Evolutionary conservation across 2,329 filamentous ascomycete genomes (phyloP).

Genomic region (Thelonectria discophora): DNA sequence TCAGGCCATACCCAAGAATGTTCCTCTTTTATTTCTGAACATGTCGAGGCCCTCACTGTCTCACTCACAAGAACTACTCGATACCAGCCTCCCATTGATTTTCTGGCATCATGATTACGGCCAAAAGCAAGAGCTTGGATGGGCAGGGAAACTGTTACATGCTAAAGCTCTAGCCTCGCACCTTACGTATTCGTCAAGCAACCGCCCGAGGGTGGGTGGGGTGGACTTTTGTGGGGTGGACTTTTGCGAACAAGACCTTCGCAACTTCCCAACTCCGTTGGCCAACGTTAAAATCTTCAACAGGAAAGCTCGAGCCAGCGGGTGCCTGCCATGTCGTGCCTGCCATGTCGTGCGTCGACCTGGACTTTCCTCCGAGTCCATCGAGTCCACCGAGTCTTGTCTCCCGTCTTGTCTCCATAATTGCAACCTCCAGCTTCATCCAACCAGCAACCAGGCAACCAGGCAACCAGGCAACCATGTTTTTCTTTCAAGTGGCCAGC

Average conservation of each 20-base stretch:
- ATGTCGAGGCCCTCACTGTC: too few relatives aligned
- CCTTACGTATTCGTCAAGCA: neutral
- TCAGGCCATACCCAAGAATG: too few relatives aligned
- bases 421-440: neutral
- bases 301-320: slow-evolving; percentile 8
- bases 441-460: neutral
- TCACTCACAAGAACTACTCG: neutral
- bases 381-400: neutral
- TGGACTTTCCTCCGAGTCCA: neutral
- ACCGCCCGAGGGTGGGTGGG: slow-evolving; percentile 13
- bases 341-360: neutral
- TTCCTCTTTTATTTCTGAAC: too few relatives aligned
- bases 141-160: neutral
- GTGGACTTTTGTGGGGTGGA: slow-evolving; percentile 2
- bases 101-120: neutral
- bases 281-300: neutral
- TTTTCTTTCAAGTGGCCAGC: neutral
- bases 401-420: neutral
- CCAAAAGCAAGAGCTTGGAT: neutral
- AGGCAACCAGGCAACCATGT: neutral
- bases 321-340: neutral
- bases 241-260: neutral
- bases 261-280: neutral
- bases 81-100: neutral
- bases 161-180: neutral